These are phyloP conservation scores for Boletus sp. DNA, from an alignment of 768 basidiomycete genomes.

Conservation along the genomic window DNA sequence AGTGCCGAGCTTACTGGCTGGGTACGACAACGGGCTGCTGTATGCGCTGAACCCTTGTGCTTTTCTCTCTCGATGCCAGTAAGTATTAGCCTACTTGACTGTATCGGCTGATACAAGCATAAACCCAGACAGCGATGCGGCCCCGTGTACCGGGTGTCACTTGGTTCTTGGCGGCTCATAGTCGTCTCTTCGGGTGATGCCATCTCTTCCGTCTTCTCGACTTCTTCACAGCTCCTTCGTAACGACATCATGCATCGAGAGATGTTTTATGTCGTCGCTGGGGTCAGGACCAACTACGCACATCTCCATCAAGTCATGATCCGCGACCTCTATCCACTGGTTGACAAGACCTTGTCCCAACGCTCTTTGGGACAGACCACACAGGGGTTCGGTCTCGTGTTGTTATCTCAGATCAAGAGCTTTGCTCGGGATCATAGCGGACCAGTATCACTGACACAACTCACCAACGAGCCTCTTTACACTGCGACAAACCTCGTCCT, in stretches of 20 bases:
- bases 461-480: constrained; percentile 21
- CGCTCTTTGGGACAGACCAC: constrained; percentile 12
- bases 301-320: constrained; percentile 17
- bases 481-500: constrained; percentile 16
- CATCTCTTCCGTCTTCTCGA: constrained; percentile 10
- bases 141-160: constrained; percentile 12
- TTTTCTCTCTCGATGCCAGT: constrained; percentile 23
- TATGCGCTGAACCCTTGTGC: constrained; percentile 12
- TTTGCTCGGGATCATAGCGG: neutral
- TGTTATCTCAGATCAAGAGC: constrained; percentile 13
- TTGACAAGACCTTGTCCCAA: constrained; percentile 18
- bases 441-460: constrained; percentile 13
- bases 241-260: constrained; percentile 9
- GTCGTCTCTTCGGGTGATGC: constrained; percentile 15
- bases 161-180: constrained; percentile 15
- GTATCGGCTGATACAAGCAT: neutral
- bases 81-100: neutral
- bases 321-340: constrained; percentile 19
- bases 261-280: constrained; percentile 14
- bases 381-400: constrained; percentile 4
- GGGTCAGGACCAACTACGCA: constrained; percentile 3
- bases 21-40: constrained; percentile 15
- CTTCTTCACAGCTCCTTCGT: constrained; percentile 4
- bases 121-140: constrained; percentile 14
- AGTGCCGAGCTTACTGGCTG: constrained; percentile 11